These are phyloP conservation scores for Coprinellus micaceus DNA, from an alignment of 768 basidiomycete genomes.

Conservation along the genomic window DNA sequence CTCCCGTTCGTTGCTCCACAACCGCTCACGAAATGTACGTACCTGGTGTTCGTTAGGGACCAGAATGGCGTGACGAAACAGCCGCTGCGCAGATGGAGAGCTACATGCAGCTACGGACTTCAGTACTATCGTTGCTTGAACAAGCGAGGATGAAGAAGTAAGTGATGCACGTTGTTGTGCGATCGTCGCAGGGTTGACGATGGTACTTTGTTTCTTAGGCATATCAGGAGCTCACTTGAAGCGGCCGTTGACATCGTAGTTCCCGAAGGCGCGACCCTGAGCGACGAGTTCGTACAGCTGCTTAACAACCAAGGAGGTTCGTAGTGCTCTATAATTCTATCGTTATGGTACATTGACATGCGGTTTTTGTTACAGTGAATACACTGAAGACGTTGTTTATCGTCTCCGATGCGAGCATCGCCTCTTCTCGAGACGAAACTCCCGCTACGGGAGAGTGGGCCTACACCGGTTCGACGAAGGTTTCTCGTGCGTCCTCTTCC, in stretches of 20 bases:
- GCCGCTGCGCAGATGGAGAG: constrained; percentile 61
- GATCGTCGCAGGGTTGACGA: not conserved
- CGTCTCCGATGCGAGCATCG: constrained; percentile 65
- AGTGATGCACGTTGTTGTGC: constrained; percentile 16
- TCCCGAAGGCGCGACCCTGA: constrained; percentile 29
- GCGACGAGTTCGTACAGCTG: constrained; percentile 26
- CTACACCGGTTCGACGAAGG: constrained; percentile 38
- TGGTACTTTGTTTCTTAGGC: constrained; percentile 39
- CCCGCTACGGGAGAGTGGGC: constrained; percentile 45
- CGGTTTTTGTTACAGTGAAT: constrained; percentile 50
- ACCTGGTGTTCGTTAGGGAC: too few species aligned
- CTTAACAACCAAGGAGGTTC: constrained; percentile 37
- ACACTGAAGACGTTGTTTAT: constrained; percentile 76
- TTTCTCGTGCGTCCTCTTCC: constrained; percentile 40
- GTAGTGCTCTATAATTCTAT: not conserved
- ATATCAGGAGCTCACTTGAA: constrained; percentile 73
- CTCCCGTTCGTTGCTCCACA: not conserved
- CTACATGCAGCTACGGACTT: constrained; percentile 56
- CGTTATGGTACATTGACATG: not conserved
- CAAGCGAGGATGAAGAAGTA: constrained; percentile 74
- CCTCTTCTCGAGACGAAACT: constrained; percentile 40
- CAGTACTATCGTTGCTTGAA: constrained; percentile 68
- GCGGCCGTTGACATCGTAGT: constrained; percentile 67
- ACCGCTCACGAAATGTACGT: not conserved
- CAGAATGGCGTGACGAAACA: constrained; percentile 58